These are phyloP conservation scores for Ananas comosus DNA, from an alignment of 176 grass and related monocot genomes.

Conservation along the genomic window DNA sequence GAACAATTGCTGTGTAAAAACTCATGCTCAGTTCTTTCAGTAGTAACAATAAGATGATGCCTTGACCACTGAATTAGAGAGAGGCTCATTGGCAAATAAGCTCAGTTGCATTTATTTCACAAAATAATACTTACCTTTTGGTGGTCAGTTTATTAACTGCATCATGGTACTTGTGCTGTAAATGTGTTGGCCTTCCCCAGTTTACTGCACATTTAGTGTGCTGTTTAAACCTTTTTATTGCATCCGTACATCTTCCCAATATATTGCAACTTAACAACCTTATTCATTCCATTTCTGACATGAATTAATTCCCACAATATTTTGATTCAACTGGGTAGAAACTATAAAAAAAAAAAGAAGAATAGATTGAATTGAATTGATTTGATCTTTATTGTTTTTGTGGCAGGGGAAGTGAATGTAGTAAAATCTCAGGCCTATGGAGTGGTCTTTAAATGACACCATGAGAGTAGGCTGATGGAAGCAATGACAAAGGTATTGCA, in stretches of 20 bases:
- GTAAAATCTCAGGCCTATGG: constrained; percentile 1
- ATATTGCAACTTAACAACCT: constrained; percentile 15
- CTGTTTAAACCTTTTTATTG: constrained; percentile 4
- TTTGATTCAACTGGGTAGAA: not conserved
- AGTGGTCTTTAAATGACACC: constrained; percentile 4
- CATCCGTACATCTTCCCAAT: not conserved
- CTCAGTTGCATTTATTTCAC: not conserved
- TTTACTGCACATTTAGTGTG: not conserved
- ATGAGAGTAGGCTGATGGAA: constrained; percentile 3
- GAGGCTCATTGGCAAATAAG: not conserved
- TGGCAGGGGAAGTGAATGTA: not conserved
- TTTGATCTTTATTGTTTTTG: not conserved
- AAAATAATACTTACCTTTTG: not conserved
- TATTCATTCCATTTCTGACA: constrained; percentile 15
- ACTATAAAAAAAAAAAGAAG: too few species aligned
- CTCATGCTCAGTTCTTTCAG: not conserved
- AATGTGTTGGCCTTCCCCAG: not conserved
- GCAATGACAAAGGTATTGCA: too few species aligned
- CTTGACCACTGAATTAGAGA: constrained; percentile 3
- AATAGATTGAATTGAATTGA: too few species aligned
- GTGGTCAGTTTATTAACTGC: not conserved
- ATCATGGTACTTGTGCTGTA: constrained; percentile 3
- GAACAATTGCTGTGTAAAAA: too few species aligned
- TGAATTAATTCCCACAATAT: not conserved
- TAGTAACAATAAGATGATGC: not conserved